Evolutionary conservation across 2,329 filamentous ascomycete species (phyloP).

Genomic region (Botrytis medusae): DNA sequence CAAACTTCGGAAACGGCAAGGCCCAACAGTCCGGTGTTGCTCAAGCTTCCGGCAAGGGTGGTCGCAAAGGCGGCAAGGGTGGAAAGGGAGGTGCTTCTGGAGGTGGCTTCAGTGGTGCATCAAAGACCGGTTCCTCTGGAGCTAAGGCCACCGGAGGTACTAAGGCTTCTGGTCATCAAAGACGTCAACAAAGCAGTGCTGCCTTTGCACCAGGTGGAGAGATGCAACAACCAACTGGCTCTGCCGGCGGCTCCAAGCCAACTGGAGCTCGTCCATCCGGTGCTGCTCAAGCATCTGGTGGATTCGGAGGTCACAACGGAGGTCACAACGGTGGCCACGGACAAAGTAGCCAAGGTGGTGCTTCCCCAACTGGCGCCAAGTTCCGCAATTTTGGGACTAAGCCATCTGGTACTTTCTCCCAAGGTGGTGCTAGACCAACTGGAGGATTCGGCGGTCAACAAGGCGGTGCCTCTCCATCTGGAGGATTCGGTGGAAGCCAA

Average conservation of each 20-base stretch:
- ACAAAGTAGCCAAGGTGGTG: background rate
- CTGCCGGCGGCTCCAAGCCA: background rate
- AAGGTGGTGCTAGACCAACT: background rate
- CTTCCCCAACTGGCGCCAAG: background rate
- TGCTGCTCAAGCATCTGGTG: background rate
- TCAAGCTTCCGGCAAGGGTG: background rate
- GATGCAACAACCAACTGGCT: background rate
- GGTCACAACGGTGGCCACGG: background rate
- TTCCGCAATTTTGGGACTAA: background rate
- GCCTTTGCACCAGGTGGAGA: background rate
- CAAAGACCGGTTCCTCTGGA: background rate
- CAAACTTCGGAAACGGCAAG: background rate
- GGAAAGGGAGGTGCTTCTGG: background rate
- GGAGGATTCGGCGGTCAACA: background rate
- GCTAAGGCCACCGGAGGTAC: background rate
- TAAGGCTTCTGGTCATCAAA: constrained; percentile 10
- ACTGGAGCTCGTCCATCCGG: background rate
- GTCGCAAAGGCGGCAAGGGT: background rate
- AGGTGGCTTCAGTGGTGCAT: background rate
- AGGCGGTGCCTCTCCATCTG: background rate
- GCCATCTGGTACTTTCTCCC: background rate
- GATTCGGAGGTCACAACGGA: background rate
- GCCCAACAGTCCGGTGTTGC: constrained; percentile 1
- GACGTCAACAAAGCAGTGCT: constrained; percentile 7
- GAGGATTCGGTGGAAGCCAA: background rate